Percentiles rank a stretch among this genome's conserved stretches.
phyloP scores from a whole-genome alignment of 257 asterid genomes.

The Forsythia viridissima region DNA sequence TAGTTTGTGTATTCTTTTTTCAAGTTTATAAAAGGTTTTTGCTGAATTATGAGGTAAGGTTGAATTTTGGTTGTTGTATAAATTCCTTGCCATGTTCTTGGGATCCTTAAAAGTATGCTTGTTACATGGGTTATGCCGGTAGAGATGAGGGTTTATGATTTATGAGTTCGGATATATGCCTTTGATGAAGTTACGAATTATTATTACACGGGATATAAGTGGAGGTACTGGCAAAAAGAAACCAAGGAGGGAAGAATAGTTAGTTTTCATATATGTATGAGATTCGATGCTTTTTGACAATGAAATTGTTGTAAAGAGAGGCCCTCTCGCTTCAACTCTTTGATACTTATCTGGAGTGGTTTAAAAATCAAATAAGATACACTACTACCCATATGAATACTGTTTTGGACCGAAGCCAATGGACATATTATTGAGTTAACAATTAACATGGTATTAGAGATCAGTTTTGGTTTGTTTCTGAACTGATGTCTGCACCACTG shows the following conservation, averaged over 20 bases:
- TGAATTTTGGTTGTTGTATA: constrained; percentile 9
- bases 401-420: not conserved
- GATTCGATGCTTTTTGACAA: constrained; percentile 14
- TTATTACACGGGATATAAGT: not conserved
- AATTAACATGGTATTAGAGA: not conserved
- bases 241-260: not conserved
- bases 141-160: not conserved
- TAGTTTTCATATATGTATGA: not conserved
- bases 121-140: not conserved
- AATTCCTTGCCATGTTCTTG: not conserved
- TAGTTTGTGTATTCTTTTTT: not conserved
- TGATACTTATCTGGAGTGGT: not conserved
- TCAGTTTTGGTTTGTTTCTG: not conserved
- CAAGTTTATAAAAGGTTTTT: constrained; percentile 9
- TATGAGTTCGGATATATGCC: constrained; percentile 7
- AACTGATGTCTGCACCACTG: not conserved
- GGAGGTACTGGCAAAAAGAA: not conserved
- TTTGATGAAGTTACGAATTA: not conserved
- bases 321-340: too few species aligned
- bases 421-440: not conserved
- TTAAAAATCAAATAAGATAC: not conserved
- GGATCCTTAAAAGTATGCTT: not conserved
- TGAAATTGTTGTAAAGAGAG: not conserved
- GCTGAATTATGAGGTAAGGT: constrained; percentile 18
- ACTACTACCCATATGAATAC: not conserved